These are phyloP conservation scores for Platismatia glauca DNA, from an alignment of 495 filamentous ascomycete species.

Conservation along the genomic window DNA sequence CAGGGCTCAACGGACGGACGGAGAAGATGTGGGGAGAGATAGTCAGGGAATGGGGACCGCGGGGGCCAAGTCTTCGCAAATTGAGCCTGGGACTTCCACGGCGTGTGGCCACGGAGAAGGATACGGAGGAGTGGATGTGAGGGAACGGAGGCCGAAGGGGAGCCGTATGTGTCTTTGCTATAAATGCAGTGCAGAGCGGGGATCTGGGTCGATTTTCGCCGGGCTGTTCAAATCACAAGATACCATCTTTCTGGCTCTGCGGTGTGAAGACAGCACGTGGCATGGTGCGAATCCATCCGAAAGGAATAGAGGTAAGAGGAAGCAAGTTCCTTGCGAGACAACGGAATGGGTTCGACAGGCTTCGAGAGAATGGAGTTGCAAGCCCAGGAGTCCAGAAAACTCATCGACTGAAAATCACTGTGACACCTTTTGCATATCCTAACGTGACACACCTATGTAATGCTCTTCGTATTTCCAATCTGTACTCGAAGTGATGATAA, in stretches of 20 bases:
- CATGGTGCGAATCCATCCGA: not conserved
- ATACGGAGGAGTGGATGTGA: not conserved
- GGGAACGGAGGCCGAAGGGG: not conserved
- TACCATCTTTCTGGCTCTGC: no score
- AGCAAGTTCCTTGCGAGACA: no score
- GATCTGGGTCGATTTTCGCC: not conserved
- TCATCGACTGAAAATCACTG: not conserved
- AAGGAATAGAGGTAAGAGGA: not conserved
- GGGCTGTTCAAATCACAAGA: no score
- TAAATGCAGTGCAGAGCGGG: not conserved
- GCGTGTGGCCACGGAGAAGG: not conserved
- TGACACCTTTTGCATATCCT: constrained; percentile 1
- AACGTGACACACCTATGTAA: constrained; percentile 14
- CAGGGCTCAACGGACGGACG: no score
- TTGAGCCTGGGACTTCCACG: not conserved
- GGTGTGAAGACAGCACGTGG: no score
- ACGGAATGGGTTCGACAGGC: not conserved
- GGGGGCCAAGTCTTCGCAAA: not conserved
- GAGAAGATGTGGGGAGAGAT: no score
- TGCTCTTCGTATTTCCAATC: constrained; percentile 11
- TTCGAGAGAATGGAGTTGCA: not conserved
- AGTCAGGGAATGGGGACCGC: constrained; percentile 44
- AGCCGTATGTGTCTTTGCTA: not conserved
- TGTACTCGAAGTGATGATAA: constrained; percentile 5
- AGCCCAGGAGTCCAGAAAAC: not conserved